Base-by-base conservation (phyloP, 1,284 basidiomycete species). In the Meripilus lineatus region DNA sequence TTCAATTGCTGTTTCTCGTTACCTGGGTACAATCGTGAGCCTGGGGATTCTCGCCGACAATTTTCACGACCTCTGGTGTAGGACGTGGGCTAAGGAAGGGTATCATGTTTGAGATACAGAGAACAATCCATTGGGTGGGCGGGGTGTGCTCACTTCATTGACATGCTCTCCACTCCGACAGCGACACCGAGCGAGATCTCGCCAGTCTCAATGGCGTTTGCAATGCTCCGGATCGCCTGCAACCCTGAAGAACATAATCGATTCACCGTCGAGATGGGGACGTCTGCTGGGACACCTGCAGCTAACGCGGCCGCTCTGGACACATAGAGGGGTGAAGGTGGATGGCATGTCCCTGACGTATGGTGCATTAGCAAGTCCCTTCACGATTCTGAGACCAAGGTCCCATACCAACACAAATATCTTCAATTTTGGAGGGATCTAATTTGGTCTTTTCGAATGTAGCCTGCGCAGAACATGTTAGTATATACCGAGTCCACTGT, bases 111-210 rank as follows among this genome's bases (percentile, higher is more conserved):
- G 23, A 18, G 35, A 45, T 24, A 37, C 23, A 15, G 30, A 3
- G 4, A 17, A 23, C 5, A 11, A 35, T 32, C 15, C 28, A 14
- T 15, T 18, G 20, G 21, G 10, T n/a, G 46, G 21, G 43, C 24
- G 7, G 25, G 17, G 37, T 49, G 33, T 18, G 66, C 77, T 53
- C 48, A 88, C 87, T 89, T 84, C 47, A 79, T 63, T 32, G 83
- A 82, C 91, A 93, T 93, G 63, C 83, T 89, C 61, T 93, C 90
- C 15, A 80, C 81, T 15, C 89, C 91, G 28, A 84, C 73, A 0
- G 89, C 91, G 32, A 94, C 61, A 14, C 91, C 91, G 33, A 93
- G 70, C 46, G 76, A 82, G 41, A 70, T 79, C 58, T 82, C 84
- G 42, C 74, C 80, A 14, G 78, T 64, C 52, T 81, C 75, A 48